Conservation (phyloP, 192 early-diverging fungal species). For the Kickxella alabastrina region DNA sequence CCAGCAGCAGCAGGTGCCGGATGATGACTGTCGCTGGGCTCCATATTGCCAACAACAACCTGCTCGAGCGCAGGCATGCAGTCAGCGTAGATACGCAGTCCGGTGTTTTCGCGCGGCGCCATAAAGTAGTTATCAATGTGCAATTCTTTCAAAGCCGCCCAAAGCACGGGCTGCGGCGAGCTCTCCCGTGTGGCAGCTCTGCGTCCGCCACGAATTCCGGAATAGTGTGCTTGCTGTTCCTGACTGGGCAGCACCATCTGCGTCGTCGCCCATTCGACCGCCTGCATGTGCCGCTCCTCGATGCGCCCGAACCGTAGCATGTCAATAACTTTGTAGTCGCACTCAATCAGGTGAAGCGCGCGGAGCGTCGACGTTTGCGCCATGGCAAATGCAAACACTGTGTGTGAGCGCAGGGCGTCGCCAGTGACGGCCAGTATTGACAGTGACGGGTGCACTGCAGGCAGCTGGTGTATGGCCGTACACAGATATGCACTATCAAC, state of each 20-base stretch:
- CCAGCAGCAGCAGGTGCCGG: conserved; percentile 7
- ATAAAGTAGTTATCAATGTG: conserved; percentile 14
- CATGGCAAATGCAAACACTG: conserved; percentile 23
- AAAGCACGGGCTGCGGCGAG: background rate
- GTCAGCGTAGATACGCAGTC: conserved; percentile 11
- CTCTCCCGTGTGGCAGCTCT: background rate
- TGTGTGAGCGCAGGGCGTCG: conserved; percentile 25
- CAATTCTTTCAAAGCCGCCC: conserved; percentile 2
- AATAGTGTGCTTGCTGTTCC: background rate
- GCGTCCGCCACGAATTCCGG: background rate
- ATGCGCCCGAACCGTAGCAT: conserved; percentile 15
- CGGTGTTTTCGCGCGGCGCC: conserved; percentile 20
- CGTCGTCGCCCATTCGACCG: conserved; percentile 12
- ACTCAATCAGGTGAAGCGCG: conserved; percentile 21
- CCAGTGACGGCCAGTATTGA: conserved; percentile 19
- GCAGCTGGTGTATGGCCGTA: too few relatives aligned
- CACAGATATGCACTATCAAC: too few relatives aligned
- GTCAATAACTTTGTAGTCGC: conserved; percentile 16
- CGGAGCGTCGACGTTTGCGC: conserved; percentile 14
- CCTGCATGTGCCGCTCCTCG: conserved; percentile 16
- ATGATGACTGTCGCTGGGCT: conserved; percentile 24
- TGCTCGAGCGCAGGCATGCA: conserved; percentile 15
- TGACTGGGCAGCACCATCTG: conserved; percentile 15
- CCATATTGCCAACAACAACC: conserved; percentile 7
- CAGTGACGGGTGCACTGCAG: conserved; percentile 6